Base-by-base conservation (phyloP, 208 protist genomes). In the Leishmania amazonensis region DNA sequence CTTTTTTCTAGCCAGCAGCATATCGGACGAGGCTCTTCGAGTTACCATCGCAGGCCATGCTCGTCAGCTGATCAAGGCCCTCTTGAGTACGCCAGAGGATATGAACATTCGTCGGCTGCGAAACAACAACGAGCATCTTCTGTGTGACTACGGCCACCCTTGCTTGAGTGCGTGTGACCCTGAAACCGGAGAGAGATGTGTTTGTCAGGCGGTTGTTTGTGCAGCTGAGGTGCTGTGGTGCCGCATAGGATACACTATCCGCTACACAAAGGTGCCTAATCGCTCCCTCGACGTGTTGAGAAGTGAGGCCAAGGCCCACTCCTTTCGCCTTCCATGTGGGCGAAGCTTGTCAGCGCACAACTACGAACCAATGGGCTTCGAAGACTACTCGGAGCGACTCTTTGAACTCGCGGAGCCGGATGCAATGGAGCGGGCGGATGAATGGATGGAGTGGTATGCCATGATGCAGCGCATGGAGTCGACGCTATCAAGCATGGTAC, bases 401-500 rank as follows among this genome's bases (percentile, higher is more conserved):
- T 90, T 97, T 42, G 85, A 89, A 81, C 86, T 98, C 13, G 51
- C 77, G 21, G 93, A 98, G 81, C 95, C 95, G 5, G 84, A 96
- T 58, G 88, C 90, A 24, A 76, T 84, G 81, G 79, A 83, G n/a
- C 75, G 89, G 1, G 62, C 91, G 0, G 90, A 90, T 70, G 88
- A 84, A 58, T 98, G 95, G 94, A 93, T 97, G 90, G 51, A 40
- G 24, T 98, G 95, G 95, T 96, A 96, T 64, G 74, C 74, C 1
- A 86, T 73, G 73, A 76, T 96, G 73, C 83, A 90, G 40, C 73
- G 79, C 17, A 62, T 95, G 76, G 73, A 90, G 40, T 38, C 72
- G 11, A 40, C 28, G 31, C 79, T 96, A 6, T 67, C 83, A 7
- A 47, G n/a, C 42, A 77, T 64, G 40, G 0, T 75, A 13, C 35